A percentile compares a stretch with the other conserved stretches of the same genome.
Evolutionary conservation across 768 basidiomycete genomes (phyloP).

Genomic region (Calocybe indica): DNA sequence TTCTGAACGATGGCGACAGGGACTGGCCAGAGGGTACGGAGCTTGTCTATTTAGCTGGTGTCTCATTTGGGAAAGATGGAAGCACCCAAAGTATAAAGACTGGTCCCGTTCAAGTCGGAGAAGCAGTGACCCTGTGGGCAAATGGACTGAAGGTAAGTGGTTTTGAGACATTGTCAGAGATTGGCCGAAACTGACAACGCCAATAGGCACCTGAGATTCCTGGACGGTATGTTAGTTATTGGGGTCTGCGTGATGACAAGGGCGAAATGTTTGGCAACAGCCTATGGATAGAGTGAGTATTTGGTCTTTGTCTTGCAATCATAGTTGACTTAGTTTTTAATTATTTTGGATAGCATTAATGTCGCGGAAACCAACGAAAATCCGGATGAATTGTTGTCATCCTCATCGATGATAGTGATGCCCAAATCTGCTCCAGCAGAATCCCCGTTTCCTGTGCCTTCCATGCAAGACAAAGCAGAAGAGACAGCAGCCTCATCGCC

Average conservation of each 20-base stretch:
- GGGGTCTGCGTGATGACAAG: slow-evolving; percentile 58
- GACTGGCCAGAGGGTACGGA: slow-evolving; percentile 69
- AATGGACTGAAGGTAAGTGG: slow-evolving; percentile 63
- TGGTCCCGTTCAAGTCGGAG: slow-evolving; percentile 52
- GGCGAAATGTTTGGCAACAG: slow-evolving; percentile 64
- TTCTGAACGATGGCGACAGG: slow-evolving; percentile 55
- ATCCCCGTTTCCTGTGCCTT: slow-evolving; percentile 5
- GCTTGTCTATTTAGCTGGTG: slow-evolving; percentile 68
- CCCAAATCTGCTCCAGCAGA: slow-evolving; percentile 33
- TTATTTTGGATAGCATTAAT: slow-evolving; percentile 41
- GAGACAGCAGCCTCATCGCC: neutral
- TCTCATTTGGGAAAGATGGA: slow-evolving; percentile 39
- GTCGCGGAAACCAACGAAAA: slow-evolving; percentile 48
- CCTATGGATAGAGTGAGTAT: slow-evolving; percentile 74
- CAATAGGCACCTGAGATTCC: slow-evolving; percentile 64
- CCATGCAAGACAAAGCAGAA: neutral
- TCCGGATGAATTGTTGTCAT: slow-evolving; percentile 49
- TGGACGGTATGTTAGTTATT: slow-evolving; percentile 73
- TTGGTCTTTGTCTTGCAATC: neutral
- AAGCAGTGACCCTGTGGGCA: slow-evolving; percentile 60
- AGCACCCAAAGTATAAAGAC: slow-evolving; percentile 33
- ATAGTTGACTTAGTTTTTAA: neutral
- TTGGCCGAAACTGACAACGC: neutral
- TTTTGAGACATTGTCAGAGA: neutral
- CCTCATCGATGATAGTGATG: slow-evolving; percentile 69